Evolutionary conservation across 140 eudicot genomes (phyloP), one percentile per base, ranked within the genome.

Genomic region (Erigeron philadelphicus): DNA sequence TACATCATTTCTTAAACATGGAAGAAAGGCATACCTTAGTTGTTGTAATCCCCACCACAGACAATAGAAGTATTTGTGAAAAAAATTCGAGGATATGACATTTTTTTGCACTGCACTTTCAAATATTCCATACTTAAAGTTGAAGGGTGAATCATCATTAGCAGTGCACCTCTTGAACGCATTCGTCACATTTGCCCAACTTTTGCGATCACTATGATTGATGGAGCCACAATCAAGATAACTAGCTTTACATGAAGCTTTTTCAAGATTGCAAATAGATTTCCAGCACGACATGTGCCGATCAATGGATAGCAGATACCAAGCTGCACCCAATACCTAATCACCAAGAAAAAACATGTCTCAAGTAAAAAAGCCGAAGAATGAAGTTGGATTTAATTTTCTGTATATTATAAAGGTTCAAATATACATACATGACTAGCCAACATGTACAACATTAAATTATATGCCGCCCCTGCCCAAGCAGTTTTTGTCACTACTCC

Each of bases 401-500:
- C 18, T 64, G 15, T 64, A 56, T n/a, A 7, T n/a, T 54, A 41
- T 46, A 38, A 0, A 61, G 40, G 25, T 46, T 45, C 1, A 61
- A 43, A 70, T 55, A 47, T 48, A 87, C 98, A 15, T 87, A 93
- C 98, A 83, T 93, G 98, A 80, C 98, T 93, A 61, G 98, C 98
- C 73, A 93, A 61, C 90, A 93, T 93, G 80, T 89, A 92, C 70
- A 93, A 69, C 72, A 89, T 80, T 68, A 93, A 76, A 80, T 92
- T 92, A 84, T 89, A 93, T 18, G 90, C 96, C 12, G 96, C 96
- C 72, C 98, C 98, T n/a, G 98, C 98, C 98, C 98, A 89, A 67
- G 96, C 96, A 61, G 95, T 93, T 81, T 93, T 89, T 71, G 98
- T 86, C 76, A 93, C 87, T 61, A 93, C 93, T 86, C 98, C 98